phyloP scores from a whole-genome alignment of 1,284 basidiomycete species.

The Heliocybe sulcata region DNA sequence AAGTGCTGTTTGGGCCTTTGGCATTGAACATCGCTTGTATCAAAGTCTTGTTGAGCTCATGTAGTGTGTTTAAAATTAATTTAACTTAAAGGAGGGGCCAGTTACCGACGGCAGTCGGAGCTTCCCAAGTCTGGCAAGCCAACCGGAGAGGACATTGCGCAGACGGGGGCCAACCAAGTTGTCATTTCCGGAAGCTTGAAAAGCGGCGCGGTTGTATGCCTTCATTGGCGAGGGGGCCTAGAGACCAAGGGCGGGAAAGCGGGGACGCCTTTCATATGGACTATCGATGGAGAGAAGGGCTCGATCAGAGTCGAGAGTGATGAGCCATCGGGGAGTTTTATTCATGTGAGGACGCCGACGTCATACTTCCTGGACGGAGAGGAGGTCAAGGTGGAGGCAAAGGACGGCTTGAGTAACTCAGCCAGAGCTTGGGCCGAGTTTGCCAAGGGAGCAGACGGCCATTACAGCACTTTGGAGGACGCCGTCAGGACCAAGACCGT shows the following conservation, averaged over 20 bases:
- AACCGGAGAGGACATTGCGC: too few species aligned
- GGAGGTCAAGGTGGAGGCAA: slow-evolving; percentile 14
- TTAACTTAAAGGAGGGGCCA: too few species aligned
- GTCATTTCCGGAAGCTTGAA: slow-evolving; percentile 20
- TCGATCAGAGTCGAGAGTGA: slow-evolving; percentile 21
- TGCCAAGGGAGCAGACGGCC: slow-evolving; percentile 29
- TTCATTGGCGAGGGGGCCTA: slow-evolving; percentile 20
- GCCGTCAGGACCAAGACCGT: slow-evolving; percentile 21
- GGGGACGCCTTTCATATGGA: slow-evolving; percentile 22
- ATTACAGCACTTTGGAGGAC: slow-evolving; percentile 26
- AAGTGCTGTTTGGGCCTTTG: too few species aligned
- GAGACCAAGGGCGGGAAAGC: slow-evolving; percentile 4
- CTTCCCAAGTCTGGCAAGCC: too few species aligned
- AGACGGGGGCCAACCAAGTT: slow-evolving; percentile 19
- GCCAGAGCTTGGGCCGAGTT: slow-evolving; percentile 21
- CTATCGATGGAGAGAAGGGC: slow-evolving; percentile 29
- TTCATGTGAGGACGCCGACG: slow-evolving; percentile 15
- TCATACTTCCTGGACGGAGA: slow-evolving; percentile 21
- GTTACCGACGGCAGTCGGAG: too few species aligned
- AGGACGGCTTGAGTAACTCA: slow-evolving; percentile 9
- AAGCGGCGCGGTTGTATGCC: slow-evolving; percentile 20
- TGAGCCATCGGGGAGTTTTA: slow-evolving; percentile 9
- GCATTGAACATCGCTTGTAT: too few species aligned
- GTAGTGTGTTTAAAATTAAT: too few species aligned
- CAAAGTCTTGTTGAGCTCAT: too few species aligned